Evolutionary conservation across 2,329 filamentous ascomycete genomes (phyloP), one percentile per base, ranked within the genome.

Genomic region (Reticulascus tulasneorum): DNA sequence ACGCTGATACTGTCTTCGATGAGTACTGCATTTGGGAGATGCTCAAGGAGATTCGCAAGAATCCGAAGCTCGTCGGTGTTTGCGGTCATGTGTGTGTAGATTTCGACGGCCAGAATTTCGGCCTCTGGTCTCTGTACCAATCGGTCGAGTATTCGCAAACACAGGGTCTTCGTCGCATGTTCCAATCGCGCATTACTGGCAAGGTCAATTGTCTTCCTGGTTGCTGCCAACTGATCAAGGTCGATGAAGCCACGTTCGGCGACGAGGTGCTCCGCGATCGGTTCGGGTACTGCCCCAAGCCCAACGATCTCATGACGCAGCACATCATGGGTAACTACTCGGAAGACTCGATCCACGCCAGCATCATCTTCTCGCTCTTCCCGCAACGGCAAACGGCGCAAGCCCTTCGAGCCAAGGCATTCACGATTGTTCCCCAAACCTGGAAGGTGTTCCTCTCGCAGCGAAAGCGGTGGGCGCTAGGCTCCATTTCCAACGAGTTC

Each of bases 141-240:
- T 67, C 62, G 2, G 61, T 69, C 19, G 67, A 71, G 47, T 72
- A 71, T 45, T 68, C 64, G 0, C 66, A 68, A 37, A 66, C 66
- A 0, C 67, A 71, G 40, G 64, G 64, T 5, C 55, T 71, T 29
- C 61, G 66, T 2, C 63, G 69, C 9, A 65, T 70, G 51, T 69
- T 71, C 45, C 69, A 73, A 47, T 69, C 66, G 8, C 58, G 66
- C 23, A 60, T 67, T 29, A 72, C 68, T 0, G 65, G 67, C 38
- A 71, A 71, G 35, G 68, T 71, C 29, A 69, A 67, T 23, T 71
- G 66, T 42, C 56, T 69, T 3, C 66, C 67, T 0, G 67, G 68
- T 6, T 71, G 69, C 30, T 73, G 69, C 38, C 69, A 73, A 46
- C 57, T 73, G 12, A 66, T 73, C 33, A 66, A 64, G 10, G 62